Evolutionary conservation across 495 filamentous ascomycete genomes (phyloP).

Genomic region (Delitschia confertaspora): DNA sequence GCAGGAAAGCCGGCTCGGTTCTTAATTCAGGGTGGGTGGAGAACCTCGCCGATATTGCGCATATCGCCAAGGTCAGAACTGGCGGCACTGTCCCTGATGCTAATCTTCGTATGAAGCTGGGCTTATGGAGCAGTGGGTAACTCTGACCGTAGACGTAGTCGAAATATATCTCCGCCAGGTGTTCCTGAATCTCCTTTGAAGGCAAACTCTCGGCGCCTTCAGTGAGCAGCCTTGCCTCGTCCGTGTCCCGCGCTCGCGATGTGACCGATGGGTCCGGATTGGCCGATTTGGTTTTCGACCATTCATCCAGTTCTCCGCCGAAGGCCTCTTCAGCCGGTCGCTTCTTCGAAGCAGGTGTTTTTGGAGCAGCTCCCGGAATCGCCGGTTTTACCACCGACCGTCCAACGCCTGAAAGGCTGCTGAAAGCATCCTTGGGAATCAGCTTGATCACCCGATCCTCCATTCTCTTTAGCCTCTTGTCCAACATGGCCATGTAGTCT

Average conservation of each 20-base stretch:
- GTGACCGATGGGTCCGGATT: conserved; percentile 18
- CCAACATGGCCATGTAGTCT: conserved; percentile 99
- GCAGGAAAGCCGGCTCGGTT: conserved; percentile 74
- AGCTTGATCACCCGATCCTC: conserved; percentile 96
- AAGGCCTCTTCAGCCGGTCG: conserved; percentile 84
- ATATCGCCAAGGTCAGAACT: conserved; percentile 82
- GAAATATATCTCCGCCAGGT: conserved; percentile 91
- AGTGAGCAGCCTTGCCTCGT: conserved; percentile 61
- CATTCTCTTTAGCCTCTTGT: conserved; percentile 76
- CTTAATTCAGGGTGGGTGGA: conserved; percentile 87
- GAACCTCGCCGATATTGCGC: conserved; percentile 86
- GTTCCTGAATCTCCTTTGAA: conserved; percentile 82
- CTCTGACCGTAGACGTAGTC: conserved; percentile 93
- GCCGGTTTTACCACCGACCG: conserved; percentile 75
- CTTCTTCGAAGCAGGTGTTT: conserved; percentile 59
- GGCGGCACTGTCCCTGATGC: conserved; percentile 62
- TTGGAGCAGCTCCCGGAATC: conserved; percentile 49
- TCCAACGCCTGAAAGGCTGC: conserved; percentile 51
- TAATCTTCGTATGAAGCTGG: conserved; percentile 79
- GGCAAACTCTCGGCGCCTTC: conserved; percentile 82
- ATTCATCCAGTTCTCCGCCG: conserved; percentile 68
- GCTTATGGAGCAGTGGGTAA: conserved; percentile 92
- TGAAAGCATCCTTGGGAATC: conserved; percentile 72
- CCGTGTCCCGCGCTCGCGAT: conserved; percentile 34
- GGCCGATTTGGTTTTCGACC: conserved; percentile 51